Percentiles rank a stretch among this genome's conserved stretches.
Evolutionary conservation across 805 yeast genomes (phyloP).

Genomic region (Candida rishiriensis): DNA sequence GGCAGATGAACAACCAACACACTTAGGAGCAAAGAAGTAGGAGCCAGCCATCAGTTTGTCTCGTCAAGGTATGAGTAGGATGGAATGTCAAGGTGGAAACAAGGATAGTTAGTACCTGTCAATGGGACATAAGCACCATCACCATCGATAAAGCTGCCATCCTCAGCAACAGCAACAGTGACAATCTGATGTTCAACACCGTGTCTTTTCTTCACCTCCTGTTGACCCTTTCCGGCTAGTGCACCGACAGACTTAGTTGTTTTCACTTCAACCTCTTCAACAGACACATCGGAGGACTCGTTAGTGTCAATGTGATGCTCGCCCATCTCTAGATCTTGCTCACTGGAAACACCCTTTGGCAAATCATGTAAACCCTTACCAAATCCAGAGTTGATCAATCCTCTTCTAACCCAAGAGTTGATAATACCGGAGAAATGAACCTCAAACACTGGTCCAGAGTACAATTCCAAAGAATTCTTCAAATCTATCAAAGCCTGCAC

Average conservation of each 20-base stretch:
- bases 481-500: constrained; percentile 75
- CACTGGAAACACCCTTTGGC: not conserved
- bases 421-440: constrained; percentile 83
- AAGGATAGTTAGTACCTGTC: constrained; percentile 63
- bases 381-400: constrained; percentile 70
- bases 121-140: constrained; percentile 37
- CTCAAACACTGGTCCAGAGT: constrained; percentile 81
- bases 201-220: constrained; percentile 8
- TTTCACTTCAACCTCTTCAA: constrained; percentile 7
- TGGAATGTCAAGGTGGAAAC: constrained; percentile 77
- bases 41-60: not conserved
- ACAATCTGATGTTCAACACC: constrained; percentile 12
- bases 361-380: constrained; percentile 36
- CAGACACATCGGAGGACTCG: constrained; percentile 3
- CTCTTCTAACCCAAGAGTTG: constrained; percentile 83
- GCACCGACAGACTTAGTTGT: constrained; percentile 8
- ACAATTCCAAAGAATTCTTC: constrained; percentile 63
- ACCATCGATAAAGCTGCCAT: constrained; percentile 9
- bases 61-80: constrained; percentile 32
- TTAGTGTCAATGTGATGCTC: constrained; percentile 2
- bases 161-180: constrained; percentile 16
- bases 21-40: not conserved
- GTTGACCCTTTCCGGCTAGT: constrained; percentile 32
- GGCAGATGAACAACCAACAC: not conserved
- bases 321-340: not conserved